These are phyloP conservation scores for Yamadazyma laniorum DNA, from an alignment of 805 yeast species.

Conservation along the genomic window DNA sequence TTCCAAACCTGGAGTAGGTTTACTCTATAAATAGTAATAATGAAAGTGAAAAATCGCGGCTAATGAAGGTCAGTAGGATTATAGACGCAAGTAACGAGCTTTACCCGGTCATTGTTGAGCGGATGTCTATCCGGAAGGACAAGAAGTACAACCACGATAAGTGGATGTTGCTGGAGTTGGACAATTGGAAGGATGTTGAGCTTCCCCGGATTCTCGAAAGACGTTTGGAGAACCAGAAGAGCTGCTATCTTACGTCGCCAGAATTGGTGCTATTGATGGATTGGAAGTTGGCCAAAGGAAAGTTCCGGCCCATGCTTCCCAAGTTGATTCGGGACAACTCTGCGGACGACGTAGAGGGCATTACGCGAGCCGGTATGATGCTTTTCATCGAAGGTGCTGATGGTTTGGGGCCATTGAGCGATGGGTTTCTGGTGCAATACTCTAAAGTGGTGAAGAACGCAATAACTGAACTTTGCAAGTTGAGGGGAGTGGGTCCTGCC, in stretches of 20 bases:
- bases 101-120: slow-evolving; percentile 25
- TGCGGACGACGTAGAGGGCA: slow-evolving; percentile 23
- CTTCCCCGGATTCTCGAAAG: slow-evolving; percentile 27
- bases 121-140: slow-evolving; percentile 23
- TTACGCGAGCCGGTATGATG: slow-evolving; percentile 28
- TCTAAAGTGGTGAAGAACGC: slow-evolving; percentile 20
- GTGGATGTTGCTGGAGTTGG: slow-evolving; percentile 33
- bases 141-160: slow-evolving; percentile 24
- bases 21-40: too few relatives aligned
- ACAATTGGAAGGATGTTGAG: slow-evolving; percentile 32
- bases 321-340: slow-evolving; percentile 41
- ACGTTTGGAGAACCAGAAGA: slow-evolving; percentile 20
- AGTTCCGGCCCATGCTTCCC: slow-evolving; percentile 44
- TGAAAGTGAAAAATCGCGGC: too few relatives aligned
- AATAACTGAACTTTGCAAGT: slow-evolving; percentile 30
- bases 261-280: slow-evolving; percentile 45
- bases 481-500: slow-evolving; percentile 52
- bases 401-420: not conserved
- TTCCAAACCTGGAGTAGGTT: too few relatives aligned
- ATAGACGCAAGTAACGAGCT: too few relatives aligned
- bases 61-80: too few relatives aligned
- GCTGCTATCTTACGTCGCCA: slow-evolving; percentile 32
- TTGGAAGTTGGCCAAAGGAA: slow-evolving; percentile 48
- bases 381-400: slow-evolving; percentile 10
- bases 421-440: slow-evolving; percentile 14